Evolutionary conservation across 2,329 filamentous ascomycete species (phyloP), one percentile per base, ranked within the genome.

Genomic region (Kalmusia sp.): DNA sequence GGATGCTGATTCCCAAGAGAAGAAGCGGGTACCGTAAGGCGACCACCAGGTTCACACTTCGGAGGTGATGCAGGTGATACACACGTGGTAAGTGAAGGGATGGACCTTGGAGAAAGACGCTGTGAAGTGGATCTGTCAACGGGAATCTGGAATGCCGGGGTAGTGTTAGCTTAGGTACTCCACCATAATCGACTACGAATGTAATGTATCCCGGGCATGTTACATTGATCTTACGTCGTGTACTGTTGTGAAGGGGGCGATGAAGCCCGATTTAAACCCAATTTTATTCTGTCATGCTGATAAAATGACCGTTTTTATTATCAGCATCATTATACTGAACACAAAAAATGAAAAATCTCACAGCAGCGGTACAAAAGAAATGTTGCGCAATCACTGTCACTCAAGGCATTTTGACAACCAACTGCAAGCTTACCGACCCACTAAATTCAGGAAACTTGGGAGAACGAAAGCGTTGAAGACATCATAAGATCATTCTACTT

Each of bases 41-140:
- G 41, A 11, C 12, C 25, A 33, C 28, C 41, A 17, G 41, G 12
- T 15, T 33, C 12, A 22, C 9, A n/a, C 27, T 12, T 24, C 8
- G 28, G 3, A 41, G n/a, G 22, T 24, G 37, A 43, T 31, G 15
- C 27, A 7, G 31, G n/a, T n/a, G 28, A 28, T 33, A 11, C 9
- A 22, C 43, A 46, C 43, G 43, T 46, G 43, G 43, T n/a, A 17
- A 19, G 25, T 35, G 43, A 25, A 46, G 30, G 43, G 43, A 46
- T 46, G 25, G 27, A 34, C 43, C 43, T 35, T 46, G 43, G 3
- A 33, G 21, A 6, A 2, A 21, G 43, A 9, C 11, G 43, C 12
- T 25, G 6, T 8, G 12, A 11, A 35, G 3, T 4, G 4, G 6
- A n/a, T n/a, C n/a, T n/a, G n/a, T n/a, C n/a, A n/a, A n/a, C n/a